phyloP scores from a whole-genome alignment of 1,139 yeast genomes.

The Hyphopichia buzzinii region DNA sequence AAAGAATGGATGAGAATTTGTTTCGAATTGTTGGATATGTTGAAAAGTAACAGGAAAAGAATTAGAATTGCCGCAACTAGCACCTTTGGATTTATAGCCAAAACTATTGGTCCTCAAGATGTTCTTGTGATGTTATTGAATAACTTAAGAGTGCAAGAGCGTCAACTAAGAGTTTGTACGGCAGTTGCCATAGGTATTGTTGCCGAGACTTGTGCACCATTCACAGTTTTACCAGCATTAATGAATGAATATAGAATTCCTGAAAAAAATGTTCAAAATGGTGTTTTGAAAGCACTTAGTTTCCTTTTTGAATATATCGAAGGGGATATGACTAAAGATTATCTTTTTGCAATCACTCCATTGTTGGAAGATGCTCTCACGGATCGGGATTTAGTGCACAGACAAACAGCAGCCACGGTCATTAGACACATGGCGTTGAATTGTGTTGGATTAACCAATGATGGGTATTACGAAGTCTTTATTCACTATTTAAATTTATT shows the following conservation, averaged over 20 bases:
- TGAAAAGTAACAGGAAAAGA: conserved; percentile 77
- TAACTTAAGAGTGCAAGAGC: conserved; percentile 87
- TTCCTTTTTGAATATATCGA: conserved; percentile 93
- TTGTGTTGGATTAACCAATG: conserved; percentile 71
- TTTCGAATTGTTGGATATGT: conserved; percentile 84
- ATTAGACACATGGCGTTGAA: conserved; percentile 80
- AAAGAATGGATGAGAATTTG: conserved; percentile 98
- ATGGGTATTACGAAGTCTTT: conserved; percentile 61
- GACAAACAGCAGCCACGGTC: conserved; percentile 94
- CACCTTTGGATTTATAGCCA: conserved; percentile 89
- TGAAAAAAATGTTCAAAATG: conserved; percentile 92
- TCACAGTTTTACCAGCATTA: conserved; percentile 91
- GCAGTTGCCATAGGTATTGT: conserved; percentile 98
- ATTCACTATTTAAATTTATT: conserved; percentile 72
- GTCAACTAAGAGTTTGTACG: conserved; percentile 94
- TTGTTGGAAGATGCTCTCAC: conserved; percentile 86
- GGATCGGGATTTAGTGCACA: conserved; percentile 87
- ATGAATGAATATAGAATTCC: conserved; percentile 96
- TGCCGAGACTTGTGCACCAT: conserved; percentile 91
- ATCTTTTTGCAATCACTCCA: conserved; percentile 78
- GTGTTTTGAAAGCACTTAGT: conserved; percentile 88
- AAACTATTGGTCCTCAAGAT: conserved; percentile 95
- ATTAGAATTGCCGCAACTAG: conserved; percentile 84
- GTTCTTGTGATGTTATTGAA: conserved; percentile 81
- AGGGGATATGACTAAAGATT: conserved; percentile 69